These are phyloP conservation scores for Protomyces macrosporus DNA, from an alignment of 1,139 yeast species.

Conservation along the genomic window DNA sequence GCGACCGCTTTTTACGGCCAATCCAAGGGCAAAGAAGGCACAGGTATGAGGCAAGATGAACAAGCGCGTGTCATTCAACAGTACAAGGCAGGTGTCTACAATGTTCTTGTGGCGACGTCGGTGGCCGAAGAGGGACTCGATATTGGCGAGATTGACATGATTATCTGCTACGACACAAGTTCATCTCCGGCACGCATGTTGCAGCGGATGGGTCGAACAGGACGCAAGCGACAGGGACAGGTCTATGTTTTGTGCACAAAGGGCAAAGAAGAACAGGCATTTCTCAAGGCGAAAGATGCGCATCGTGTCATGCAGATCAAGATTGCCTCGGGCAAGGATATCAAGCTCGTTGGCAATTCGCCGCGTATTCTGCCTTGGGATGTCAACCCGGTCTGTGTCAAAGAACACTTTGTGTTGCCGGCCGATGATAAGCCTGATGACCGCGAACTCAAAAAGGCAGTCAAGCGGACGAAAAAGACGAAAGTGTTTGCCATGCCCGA, in stretches of 20 bases:
- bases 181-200: constrained; percentile 88
- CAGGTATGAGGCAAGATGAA: constrained; percentile 44
- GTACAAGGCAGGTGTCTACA: constrained; percentile 66
- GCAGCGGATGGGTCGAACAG: constrained; percentile 98
- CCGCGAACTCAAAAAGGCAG: constrained; percentile 26
- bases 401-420: constrained; percentile 58
- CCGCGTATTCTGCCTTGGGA: constrained; percentile 53
- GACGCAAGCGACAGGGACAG: constrained; percentile 85
- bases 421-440: constrained; percentile 34
- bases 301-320: constrained; percentile 64
- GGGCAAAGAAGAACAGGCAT: constrained; percentile 69
- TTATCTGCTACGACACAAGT: constrained; percentile 87
- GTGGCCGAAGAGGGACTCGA: constrained; percentile 98
- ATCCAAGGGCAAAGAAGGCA: constrained; percentile 37
- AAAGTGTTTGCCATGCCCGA: constrained; percentile 73
- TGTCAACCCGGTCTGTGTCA: constrained; percentile 52
- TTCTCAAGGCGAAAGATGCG: constrained; percentile 78
- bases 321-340: constrained; percentile 21
- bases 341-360: constrained; percentile 21
- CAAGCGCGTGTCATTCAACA: constrained; percentile 58
- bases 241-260: constrained; percentile 67
- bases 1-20: constrained; percentile 95
- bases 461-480: constrained; percentile 33
- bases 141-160: constrained; percentile 94
- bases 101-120: constrained; percentile 87